Evolutionary conservation across 345 rosid genomes (phyloP).

Genomic region (Triadica sebifera): DNA sequence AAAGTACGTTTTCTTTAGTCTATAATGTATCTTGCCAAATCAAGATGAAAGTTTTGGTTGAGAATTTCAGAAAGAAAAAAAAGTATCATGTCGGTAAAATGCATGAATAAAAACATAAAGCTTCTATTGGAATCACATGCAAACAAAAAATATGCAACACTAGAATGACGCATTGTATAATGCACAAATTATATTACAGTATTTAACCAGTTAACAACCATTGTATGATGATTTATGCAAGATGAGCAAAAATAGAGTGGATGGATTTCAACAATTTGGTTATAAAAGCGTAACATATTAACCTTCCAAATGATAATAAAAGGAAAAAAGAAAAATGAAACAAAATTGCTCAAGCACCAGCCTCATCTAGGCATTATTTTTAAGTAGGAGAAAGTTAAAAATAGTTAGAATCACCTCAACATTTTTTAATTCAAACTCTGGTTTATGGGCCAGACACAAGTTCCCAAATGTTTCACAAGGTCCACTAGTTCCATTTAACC

Average conservation of each 20-base stretch:
- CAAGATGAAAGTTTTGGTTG: not conserved
- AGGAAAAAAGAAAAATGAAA: not conserved
- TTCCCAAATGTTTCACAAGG: conserved; percentile 83
- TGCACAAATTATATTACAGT: no score
- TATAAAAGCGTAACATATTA: no score
- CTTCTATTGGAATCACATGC: not conserved
- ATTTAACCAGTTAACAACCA: no score
- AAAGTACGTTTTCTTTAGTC: not conserved
- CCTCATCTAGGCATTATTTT: not conserved
- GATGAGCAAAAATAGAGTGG: not conserved
- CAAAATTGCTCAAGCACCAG: not conserved
- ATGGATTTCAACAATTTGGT: not conserved
- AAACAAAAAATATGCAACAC: not conserved
- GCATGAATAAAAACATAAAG: no score
- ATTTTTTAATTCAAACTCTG: conserved; percentile 69
- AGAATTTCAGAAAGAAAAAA: not conserved
- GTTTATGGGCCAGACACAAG: conserved; percentile 69
- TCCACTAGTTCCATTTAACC: conserved; percentile 88
- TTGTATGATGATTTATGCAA: not conserved
- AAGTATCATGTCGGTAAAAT: no score
- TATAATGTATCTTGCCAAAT: not conserved
- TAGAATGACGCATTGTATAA: no score
- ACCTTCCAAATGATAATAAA: not conserved
- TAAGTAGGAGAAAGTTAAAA: not conserved
- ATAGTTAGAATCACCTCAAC: conserved; percentile 68